These are phyloP conservation scores for Ephemerocybe angulata DNA, from an alignment of 768 basidiomycete species.

Conservation along the genomic window DNA sequence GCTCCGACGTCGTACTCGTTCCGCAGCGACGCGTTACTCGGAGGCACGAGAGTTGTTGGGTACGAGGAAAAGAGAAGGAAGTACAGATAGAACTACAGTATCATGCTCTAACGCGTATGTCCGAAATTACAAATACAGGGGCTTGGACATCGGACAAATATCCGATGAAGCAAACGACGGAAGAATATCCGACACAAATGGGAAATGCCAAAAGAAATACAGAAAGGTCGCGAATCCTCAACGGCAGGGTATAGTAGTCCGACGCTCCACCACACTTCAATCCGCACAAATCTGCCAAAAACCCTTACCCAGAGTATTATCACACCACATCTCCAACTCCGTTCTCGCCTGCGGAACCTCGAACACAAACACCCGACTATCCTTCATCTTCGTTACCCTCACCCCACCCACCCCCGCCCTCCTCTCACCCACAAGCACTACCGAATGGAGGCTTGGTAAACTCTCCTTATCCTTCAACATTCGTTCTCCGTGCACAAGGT, in stretches of 20 bases:
- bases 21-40: no score
- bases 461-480: constrained; percentile 18
- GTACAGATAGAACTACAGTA: no score
- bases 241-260: no score
- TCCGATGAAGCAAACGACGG: no score
- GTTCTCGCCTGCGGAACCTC: constrained; percentile 26
- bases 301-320: constrained; percentile 24
- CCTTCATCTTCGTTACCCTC: constrained; percentile 19
- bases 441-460: constrained; percentile 28
- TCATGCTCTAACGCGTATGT: no score
- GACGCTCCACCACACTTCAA: no score
- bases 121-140: no score
- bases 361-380: constrained; percentile 22
- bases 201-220: no score
- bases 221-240: background rate
- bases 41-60: no score
- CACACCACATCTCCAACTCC: constrained; percentile 37
- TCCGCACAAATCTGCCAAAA: constrained; percentile 29
- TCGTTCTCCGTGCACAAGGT: constrained; percentile 7
- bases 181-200: no score
- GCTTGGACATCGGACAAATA: background rate
- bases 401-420: constrained; percentile 20
- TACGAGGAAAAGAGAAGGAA: no score
- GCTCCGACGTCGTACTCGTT: no score
- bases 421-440: constrained; percentile 25